These are phyloP conservation scores for Candida railenensis DNA, from an alignment of 805 yeast species.

Conservation along the genomic window DNA sequence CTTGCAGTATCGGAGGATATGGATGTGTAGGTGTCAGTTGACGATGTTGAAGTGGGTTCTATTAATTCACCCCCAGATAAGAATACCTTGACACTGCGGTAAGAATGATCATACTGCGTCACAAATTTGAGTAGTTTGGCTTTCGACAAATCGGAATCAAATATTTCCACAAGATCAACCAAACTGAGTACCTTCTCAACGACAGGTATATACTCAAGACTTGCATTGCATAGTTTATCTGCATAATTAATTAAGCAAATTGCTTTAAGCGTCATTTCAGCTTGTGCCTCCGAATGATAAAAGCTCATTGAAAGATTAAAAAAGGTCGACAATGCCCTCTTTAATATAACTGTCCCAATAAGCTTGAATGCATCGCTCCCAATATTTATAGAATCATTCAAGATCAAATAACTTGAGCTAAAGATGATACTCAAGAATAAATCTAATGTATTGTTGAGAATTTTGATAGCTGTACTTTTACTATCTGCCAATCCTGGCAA, in stretches of 20 bases:
- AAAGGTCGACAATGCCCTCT: neutral
- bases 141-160: neutral
- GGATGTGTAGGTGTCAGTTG: neutral
- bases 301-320: no score
- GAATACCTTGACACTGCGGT: neutral
- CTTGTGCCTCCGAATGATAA: neutral
- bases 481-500: slow-evolving; percentile 7
- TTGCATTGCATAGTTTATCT: neutral
- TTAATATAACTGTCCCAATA: neutral
- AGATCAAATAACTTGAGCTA: neutral
- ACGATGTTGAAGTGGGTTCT: neutral
- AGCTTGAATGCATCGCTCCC: neutral
- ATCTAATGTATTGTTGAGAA: slow-evolving; percentile 9
- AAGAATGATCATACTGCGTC: neutral
- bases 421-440: neutral
- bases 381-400: neutral
- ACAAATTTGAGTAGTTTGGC: neutral
- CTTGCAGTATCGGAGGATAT: neutral
- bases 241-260: neutral
- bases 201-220: neutral
- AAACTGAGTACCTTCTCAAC: neutral
- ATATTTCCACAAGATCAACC: neutral
- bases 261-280: neutral
- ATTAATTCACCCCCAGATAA: neutral
- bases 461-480: slow-evolving; percentile 11